A percentile compares a stretch with the other conserved stretches of the same genome.
These are phyloP conservation scores for Neofusicoccum sp. DNA, from an alignment of 2,329 filamentous ascomycete genomes.

Conservation along the genomic window DNA sequence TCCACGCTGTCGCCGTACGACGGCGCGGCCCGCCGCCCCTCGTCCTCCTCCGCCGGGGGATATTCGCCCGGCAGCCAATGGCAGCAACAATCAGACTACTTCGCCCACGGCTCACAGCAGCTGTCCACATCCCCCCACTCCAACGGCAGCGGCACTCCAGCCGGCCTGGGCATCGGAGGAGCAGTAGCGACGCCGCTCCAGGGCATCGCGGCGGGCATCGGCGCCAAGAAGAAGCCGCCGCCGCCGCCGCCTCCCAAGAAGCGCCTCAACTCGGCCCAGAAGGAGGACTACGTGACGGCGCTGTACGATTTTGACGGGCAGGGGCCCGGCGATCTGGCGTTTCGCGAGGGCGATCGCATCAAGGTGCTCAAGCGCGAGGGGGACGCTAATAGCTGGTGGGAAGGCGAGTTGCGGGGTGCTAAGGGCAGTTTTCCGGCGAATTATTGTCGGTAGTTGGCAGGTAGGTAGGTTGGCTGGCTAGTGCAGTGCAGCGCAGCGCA, in stretches of 20 bases:
- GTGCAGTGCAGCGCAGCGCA: neutral
- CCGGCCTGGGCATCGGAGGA: neutral
- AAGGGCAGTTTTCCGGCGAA: slow-evolving; percentile 79
- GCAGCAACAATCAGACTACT: slow-evolving; percentile 4
- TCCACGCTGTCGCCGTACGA: slow-evolving; percentile 9
- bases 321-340: slow-evolving; percentile 68
- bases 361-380: slow-evolving; percentile 74
- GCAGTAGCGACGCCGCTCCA: slow-evolving; percentile 17
- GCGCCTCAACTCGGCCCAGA: slow-evolving; percentile 46
- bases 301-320: slow-evolving; percentile 74
- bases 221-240: slow-evolving; percentile 70
- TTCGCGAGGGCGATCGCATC: slow-evolving; percentile 75
- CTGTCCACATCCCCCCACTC: neutral
- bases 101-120: slow-evolving; percentile 20
- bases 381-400: slow-evolving; percentile 87
- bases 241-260: slow-evolving; percentile 68
- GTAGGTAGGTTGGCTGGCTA: neutral
- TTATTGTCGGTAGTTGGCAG: slow-evolving; percentile 58
- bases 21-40: slow-evolving; percentile 36
- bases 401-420: slow-evolving; percentile 68
- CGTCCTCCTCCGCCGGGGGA: slow-evolving; percentile 37
- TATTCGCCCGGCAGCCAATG: slow-evolving; percentile 39
- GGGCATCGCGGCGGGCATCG: slow-evolving; percentile 18
- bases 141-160: neutral
- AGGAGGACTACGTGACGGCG: slow-evolving; percentile 63